phyloP scores from a whole-genome alignment of 192 early-diverging fungal species.

The Oehlia diaphana region DNA sequence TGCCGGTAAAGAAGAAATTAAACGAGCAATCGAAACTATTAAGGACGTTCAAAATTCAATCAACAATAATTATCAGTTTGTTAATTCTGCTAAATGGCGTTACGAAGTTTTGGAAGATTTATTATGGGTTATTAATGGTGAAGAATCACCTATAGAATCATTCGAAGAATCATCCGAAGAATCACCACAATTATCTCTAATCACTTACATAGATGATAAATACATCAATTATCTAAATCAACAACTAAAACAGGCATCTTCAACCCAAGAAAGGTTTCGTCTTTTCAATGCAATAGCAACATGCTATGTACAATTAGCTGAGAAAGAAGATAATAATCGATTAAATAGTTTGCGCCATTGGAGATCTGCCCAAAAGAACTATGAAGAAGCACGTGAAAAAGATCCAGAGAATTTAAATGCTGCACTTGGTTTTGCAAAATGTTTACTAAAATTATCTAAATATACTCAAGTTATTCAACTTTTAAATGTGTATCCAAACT shows the following conservation, averaged over 20 bases:
- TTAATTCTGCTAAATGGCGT: neutral
- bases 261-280: no score
- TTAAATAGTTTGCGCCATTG: no score
- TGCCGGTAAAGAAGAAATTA: neutral
- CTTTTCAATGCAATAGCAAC: no score
- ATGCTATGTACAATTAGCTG: no score
- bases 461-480: constrained; percentile 1
- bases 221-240: no score
- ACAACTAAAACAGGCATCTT: no score
- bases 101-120: constrained; percentile 16
- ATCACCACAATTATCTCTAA: neutral
- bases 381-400: no score
- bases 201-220: neutral
- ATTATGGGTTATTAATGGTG: neutral
- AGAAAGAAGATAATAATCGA: no score
- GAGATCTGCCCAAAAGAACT: no score
- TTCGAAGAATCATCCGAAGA: no score
- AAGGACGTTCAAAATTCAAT: neutral
- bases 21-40: neutral
- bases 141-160: no score
- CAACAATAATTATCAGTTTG: neutral
- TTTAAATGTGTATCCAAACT: neutral
- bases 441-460: constrained; percentile 7
- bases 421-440: neutral
- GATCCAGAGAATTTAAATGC: neutral